Percentiles rank a stretch among this genome's conserved stretches.
Evolutionary conservation across 2,329 filamentous ascomycete genomes (phyloP).

Genomic region (Stemphylium lycopersici): DNA sequence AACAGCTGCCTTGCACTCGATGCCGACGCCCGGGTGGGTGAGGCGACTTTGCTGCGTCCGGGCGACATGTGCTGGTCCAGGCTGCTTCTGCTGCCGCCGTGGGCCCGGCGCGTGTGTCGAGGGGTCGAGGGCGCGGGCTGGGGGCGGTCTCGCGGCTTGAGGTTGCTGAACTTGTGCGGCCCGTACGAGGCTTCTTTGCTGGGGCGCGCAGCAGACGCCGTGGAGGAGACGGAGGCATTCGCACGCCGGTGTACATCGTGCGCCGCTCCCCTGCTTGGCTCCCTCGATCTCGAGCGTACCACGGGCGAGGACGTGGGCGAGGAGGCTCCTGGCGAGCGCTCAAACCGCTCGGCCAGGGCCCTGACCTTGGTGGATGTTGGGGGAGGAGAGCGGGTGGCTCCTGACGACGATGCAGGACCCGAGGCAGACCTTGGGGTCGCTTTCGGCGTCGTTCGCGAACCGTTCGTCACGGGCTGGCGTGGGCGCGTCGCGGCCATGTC

Average conservation of each 20-base stretch:
- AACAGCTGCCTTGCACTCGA: conserved; percentile 42
- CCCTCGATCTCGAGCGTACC: conserved; percentile 29
- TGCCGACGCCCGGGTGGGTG: conserved; percentile 30
- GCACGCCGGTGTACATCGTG: conserved; percentile 22
- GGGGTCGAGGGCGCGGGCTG: conserved; percentile 43
- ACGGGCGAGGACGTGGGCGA: conserved; percentile 26
- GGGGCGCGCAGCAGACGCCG: conserved; percentile 35
- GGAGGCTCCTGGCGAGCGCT: conserved; percentile 39
- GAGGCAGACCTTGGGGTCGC: conserved; percentile 38
- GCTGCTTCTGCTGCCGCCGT: conserved; percentile 32
- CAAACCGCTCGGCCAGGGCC: conserved; percentile 47
- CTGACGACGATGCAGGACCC: conserved; percentile 36
- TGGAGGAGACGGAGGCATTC: conserved; percentile 32
- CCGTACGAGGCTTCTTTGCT: conserved; percentile 42
- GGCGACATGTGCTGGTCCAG: conserved; percentile 33
- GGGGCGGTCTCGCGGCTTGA: conserved; percentile 44
- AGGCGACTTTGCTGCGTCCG: conserved; percentile 32
- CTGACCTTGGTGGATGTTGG: conserved; percentile 42
- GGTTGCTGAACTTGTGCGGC: conserved; percentile 44
- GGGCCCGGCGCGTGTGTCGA: conserved; percentile 31
- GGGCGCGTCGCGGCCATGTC: conserved; percentile 24
- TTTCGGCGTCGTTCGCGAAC: conserved; percentile 34
- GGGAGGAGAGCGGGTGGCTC: conserved; percentile 28
- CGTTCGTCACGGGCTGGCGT: conserved; percentile 39
- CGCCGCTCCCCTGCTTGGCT: conserved; percentile 20